These are phyloP conservation scores for Pseudogymnoascus sp. DNA, from an alignment of 2,329 filamentous ascomycete genomes.

Conservation along the genomic window DNA sequence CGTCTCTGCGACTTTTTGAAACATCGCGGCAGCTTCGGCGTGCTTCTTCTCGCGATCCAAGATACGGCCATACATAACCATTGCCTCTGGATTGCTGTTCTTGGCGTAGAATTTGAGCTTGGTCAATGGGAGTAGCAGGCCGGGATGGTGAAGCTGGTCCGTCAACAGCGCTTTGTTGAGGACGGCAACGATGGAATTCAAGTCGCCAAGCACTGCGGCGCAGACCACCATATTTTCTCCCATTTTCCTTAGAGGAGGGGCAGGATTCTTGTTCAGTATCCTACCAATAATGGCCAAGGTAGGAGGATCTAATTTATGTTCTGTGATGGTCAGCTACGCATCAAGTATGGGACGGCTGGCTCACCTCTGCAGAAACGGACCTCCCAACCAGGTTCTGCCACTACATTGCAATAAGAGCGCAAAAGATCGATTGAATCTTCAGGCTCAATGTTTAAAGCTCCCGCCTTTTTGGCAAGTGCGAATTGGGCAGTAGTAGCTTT, in stretches of 20 bases:
- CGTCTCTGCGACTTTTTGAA: slow-evolving; percentile 21
- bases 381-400: neutral
- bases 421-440: slow-evolving; percentile 22
- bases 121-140: slow-evolving; percentile 15
- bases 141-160: slow-evolving; percentile 6
- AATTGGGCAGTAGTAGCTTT: neutral
- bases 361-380: slow-evolving; percentile 15
- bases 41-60: slow-evolving; percentile 16
- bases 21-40: slow-evolving; percentile 21
- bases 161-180: slow-evolving; percentile 16
- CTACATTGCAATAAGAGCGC: slow-evolving; percentile 13
- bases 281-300: slow-evolving; percentile 20
- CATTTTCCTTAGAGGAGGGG: slow-evolving; percentile 17
- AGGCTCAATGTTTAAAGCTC: slow-evolving; percentile 21
- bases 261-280: slow-evolving; percentile 20
- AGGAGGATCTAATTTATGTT: slow-evolving; percentile 19
- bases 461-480: slow-evolving; percentile 11
- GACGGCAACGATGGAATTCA: slow-evolving; percentile 22
- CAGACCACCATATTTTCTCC: slow-evolving; percentile 20
- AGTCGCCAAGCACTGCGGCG: slow-evolving; percentile 25
- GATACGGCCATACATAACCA: slow-evolving; percentile 25
- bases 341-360: neutral
- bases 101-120: slow-evolving; percentile 21
- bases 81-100: slow-evolving; percentile 23
- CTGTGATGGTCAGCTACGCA: slow-evolving; percentile 12